These are phyloP conservation scores for Tympanopsis confertula DNA, from an alignment of 2,329 filamentous ascomycete genomes.

Conservation along the genomic window DNA sequence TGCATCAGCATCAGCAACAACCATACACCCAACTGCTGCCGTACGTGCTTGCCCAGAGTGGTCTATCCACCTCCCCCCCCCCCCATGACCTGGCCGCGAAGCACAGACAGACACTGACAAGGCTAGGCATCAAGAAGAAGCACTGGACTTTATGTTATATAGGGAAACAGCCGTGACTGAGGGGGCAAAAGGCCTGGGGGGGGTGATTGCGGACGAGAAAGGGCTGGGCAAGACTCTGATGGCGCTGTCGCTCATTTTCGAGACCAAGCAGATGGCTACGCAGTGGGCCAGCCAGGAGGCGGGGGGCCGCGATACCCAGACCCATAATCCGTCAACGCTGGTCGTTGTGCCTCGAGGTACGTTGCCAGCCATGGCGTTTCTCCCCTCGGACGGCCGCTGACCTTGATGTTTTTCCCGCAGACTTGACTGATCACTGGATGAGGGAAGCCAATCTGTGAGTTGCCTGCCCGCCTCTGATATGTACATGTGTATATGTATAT, in stretches of 20 bases:
- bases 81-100: too few species aligned
- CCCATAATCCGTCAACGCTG: slow-evolving; percentile 5
- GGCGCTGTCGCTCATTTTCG: slow-evolving; percentile 33
- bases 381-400: too few species aligned
- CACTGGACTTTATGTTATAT: background rate
- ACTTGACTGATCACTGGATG: too few species aligned
- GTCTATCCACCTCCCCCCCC: background rate
- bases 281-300: slow-evolving; percentile 17
- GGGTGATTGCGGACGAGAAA: slow-evolving; percentile 50
- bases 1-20: background rate
- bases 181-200: slow-evolving; percentile 12
- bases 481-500: too few species aligned
- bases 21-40: background rate
- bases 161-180: background rate
- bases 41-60: background rate
- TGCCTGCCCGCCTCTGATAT: too few species aligned
- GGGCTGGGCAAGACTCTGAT: slow-evolving; percentile 46
- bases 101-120: background rate
- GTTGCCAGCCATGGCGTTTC: too few species aligned
- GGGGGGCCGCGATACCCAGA: slow-evolving; percentile 5
- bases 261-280: slow-evolving; percentile 21
- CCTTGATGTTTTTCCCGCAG: too few species aligned
- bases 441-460: too few species aligned
- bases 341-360: too few species aligned
- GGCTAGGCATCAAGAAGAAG: background rate